A percentile compares a stretch with the other conserved stretches of the same genome.
These are phyloP conservation scores for Circinella umbellata DNA, from an alignment of 371 early-diverging fungal genomes.

Conservation along the genomic window DNA sequence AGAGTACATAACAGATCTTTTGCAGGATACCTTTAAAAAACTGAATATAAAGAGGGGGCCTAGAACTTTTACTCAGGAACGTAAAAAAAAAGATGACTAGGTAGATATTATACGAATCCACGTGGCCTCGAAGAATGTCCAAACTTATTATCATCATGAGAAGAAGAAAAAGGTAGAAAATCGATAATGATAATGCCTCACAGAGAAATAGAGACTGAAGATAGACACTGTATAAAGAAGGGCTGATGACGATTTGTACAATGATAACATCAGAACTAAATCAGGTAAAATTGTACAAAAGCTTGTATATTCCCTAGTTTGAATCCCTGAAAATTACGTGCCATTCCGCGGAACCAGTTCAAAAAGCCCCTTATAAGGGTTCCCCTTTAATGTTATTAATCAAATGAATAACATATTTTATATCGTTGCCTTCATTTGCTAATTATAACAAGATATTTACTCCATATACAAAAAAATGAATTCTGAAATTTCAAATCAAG, in stretches of 20 bases:
- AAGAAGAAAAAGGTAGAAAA: background rate
- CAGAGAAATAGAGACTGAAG: too few relatives aligned
- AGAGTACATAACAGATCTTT: background rate
- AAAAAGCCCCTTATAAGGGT: conserved; percentile 6
- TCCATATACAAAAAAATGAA: conserved; percentile 11
- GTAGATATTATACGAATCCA: background rate
- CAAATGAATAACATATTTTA: too few relatives aligned
- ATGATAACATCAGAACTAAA: background rate
- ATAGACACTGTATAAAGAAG: too few relatives aligned
- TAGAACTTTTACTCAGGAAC: background rate
- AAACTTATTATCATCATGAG: background rate
- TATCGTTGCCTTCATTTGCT: background rate
- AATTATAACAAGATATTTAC: background rate
- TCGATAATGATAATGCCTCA: too few relatives aligned
- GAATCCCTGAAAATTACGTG: background rate
- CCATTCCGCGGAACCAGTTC: background rate
- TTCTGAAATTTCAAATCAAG: conserved; percentile 13
- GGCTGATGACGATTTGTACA: too few relatives aligned
- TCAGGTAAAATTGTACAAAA: conserved; percentile 1
- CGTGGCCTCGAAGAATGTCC: background rate
- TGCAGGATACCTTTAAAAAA: background rate
- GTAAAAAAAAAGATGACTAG: too few relatives aligned
- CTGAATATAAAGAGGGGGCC: too few relatives aligned
- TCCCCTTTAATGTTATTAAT: background rate
- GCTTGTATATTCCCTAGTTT: background rate